Evolutionary conservation across 2,329 filamentous ascomycete genomes (phyloP).

Genomic region (Dactylonectria macrodidyma): DNA sequence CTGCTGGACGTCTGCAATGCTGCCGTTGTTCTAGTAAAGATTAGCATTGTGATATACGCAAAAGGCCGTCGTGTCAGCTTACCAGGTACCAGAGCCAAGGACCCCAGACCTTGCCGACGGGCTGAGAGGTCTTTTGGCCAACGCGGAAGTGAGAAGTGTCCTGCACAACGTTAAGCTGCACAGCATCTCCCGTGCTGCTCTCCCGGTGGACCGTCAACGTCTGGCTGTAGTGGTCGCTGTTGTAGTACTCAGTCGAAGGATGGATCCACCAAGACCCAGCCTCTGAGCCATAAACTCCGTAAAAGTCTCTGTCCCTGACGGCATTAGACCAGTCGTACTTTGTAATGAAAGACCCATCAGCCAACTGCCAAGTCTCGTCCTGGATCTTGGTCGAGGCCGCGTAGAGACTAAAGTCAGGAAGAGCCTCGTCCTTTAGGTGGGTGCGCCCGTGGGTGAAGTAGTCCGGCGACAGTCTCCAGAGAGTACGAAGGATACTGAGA

Average conservation of each 20-base stretch:
- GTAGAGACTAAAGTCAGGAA: slow-evolving; percentile 25
- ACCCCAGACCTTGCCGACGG: slow-evolving; percentile 30
- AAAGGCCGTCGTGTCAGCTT: background rate
- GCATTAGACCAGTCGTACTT: slow-evolving; percentile 35
- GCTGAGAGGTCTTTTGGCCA: slow-evolving; percentile 21
- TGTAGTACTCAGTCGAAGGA: slow-evolving; percentile 31
- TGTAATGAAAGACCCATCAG: slow-evolving; percentile 27
- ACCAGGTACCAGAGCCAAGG: slow-evolving; percentile 34
- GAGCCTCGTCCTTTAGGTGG: slow-evolving; percentile 29
- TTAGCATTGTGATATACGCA: background rate
- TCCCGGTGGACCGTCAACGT: slow-evolving; percentile 34
- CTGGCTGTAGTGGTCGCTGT: slow-evolving; percentile 31
- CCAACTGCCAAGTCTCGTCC: slow-evolving; percentile 30
- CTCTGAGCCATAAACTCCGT: slow-evolving; percentile 33
- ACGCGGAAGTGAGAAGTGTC: slow-evolving; percentile 33
- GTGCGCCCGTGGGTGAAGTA: slow-evolving; percentile 32
- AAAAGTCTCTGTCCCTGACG: slow-evolving; percentile 32
- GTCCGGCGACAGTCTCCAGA: slow-evolving; percentile 30
- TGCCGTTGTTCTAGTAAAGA: slow-evolving; percentile 25
- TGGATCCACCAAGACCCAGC: slow-evolving; percentile 33
- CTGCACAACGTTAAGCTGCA: slow-evolving; percentile 31
- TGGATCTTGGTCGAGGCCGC: slow-evolving; percentile 20
- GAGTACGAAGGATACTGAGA: slow-evolving; percentile 29
- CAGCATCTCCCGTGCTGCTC: slow-evolving; percentile 30
- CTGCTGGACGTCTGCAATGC: slow-evolving; percentile 14